phyloP scores from a whole-genome alignment of 352 stramenopile genomes.

The Globisporangium iwayamae region DNA sequence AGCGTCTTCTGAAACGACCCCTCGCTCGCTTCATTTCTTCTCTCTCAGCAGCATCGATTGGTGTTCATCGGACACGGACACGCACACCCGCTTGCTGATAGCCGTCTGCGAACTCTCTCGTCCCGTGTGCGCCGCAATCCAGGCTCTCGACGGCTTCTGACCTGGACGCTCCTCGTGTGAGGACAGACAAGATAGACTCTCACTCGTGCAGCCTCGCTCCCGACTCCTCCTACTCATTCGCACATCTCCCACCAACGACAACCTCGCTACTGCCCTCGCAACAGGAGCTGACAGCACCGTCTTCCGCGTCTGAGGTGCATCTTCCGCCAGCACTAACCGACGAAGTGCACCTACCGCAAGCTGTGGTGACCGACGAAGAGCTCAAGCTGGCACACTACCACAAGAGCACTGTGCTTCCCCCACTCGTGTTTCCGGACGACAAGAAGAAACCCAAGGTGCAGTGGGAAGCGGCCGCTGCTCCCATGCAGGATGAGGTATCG shows the following conservation, averaged over 20 bases:
- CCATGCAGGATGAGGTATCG: conserved; percentile 5
- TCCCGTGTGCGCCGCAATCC: neutral
- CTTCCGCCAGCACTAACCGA: neutral
- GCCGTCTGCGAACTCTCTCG: neutral
- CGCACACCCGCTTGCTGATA: neutral
- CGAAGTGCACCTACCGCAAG: conserved; percentile 2
- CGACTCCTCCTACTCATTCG: neutral
- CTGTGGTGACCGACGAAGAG: conserved; percentile 13
- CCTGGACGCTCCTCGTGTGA: neutral
- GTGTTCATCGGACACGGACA: neutral
- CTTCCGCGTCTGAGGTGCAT: neutral
- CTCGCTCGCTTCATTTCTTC: neutral
- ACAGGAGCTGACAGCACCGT: neutral
- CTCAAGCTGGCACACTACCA: neutral
- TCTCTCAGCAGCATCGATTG: neutral
- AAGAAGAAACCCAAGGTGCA: conserved; percentile 6
- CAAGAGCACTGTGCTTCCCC: conserved; percentile 9
- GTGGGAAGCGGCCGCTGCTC: neutral
- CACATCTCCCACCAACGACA: neutral
- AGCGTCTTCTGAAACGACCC: neutral
- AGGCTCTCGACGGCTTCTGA: neutral
- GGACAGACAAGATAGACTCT: conserved; percentile 9
- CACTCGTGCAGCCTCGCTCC: neutral
- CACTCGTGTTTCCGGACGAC: conserved; percentile 16
- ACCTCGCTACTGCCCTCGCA: neutral